Percentiles rank a stretch among this genome's conserved stretches.
Evolutionary conservation across 108 stramenopile genomes (phyloP).

Genomic region (Pseudonitzschia pungens): DNA sequence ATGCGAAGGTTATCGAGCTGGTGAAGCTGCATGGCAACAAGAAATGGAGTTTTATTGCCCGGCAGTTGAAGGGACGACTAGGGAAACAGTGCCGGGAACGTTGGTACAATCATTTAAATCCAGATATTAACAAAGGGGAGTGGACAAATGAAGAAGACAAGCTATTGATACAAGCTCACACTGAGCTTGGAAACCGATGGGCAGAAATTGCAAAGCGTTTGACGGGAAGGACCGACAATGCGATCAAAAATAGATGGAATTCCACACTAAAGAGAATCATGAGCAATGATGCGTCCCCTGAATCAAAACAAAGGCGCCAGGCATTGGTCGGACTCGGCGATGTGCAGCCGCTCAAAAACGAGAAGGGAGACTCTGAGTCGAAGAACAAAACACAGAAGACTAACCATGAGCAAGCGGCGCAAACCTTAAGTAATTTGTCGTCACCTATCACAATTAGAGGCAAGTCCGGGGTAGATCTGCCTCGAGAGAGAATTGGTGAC

Average conservation of each 20-base stretch:
- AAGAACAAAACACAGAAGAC: slow-evolving; percentile 7
- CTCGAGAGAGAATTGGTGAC: slow-evolving; percentile 1
- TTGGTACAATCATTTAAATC: slow-evolving; percentile 98
- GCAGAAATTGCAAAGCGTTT: slow-evolving; percentile 95
- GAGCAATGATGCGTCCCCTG: slow-evolving; percentile 21
- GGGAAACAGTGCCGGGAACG: slow-evolving; percentile 99
- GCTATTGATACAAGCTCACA: slow-evolving; percentile 76
- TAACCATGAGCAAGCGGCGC: slow-evolving; percentile 34
- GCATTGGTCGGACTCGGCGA: not conserved
- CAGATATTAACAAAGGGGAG: slow-evolving; percentile 91
- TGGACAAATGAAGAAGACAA: slow-evolving; percentile 94
- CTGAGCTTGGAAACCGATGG: slow-evolving; percentile 88
- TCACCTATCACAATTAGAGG: slow-evolving; percentile 1
- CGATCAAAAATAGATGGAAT: slow-evolving; percentile 98
- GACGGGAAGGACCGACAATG: slow-evolving; percentile 95
- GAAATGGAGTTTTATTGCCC: slow-evolving; percentile 92
- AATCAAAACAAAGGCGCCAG: slow-evolving; percentile 29
- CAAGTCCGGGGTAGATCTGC: not conserved
- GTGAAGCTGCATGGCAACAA: slow-evolving; percentile 82
- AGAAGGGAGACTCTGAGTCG: slow-evolving; percentile 4
- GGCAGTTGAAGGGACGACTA: slow-evolving; percentile 88
- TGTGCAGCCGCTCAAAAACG: not conserved
- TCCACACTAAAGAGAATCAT: slow-evolving; percentile 79
- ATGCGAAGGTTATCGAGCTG: slow-evolving; percentile 70
- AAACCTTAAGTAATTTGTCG: slow-evolving; percentile 29